Evolutionary conservation across 1,284 basidiomycete species (phyloP), one percentile per base, ranked within the genome.

Genomic region (Apiotrichum porosum): DNA sequence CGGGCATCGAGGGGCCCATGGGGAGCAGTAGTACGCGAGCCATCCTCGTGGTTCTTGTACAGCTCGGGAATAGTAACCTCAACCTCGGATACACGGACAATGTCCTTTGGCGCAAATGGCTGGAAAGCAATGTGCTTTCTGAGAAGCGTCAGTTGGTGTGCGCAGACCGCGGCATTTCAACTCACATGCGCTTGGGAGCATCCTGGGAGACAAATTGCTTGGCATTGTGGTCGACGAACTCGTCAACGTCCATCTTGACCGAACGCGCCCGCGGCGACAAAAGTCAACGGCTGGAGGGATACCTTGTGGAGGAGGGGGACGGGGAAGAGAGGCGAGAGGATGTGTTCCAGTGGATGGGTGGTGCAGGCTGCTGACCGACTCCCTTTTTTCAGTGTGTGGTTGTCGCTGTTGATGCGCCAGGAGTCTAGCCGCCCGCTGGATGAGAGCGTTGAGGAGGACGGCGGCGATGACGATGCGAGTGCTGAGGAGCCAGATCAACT

Each of bases 121-220:
- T 87, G 87, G 75, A 97, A 97, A 76, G 95, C 93, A 37, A 97
- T 81, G 67, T 88, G 84, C 77, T 94, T 94, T 61, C 91, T 94
- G 66, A 21, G 24, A 14, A 3, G 17, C 8, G 40, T 46, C 47
- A 55, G 42, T 36, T 12, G 8, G 18, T 21, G 9, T 17, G 21
- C 4, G n/a, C 18, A 23, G 21, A 9, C 24, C n/a, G 31, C 9
- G 33, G 2, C 1, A 5, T 4, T 3, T 18, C 6, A 10, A 78
- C 84, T 59, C 72, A 90, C 89, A 95, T 93, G 74, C 92, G 82
- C 78, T 92, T 92, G 6, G 90, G 91, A 32, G 88, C 84, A 71
- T 88, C 83, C 62, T 87, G 86, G 21, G 85, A 83, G 37, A 94
- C 89, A 22, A 85, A 79, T 63, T 87, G 84, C 82, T 95, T 95